Conservation (phyloP, 2,329 filamentous ascomycete genomes). For the Aspergillus pseudoglaucus region DNA sequence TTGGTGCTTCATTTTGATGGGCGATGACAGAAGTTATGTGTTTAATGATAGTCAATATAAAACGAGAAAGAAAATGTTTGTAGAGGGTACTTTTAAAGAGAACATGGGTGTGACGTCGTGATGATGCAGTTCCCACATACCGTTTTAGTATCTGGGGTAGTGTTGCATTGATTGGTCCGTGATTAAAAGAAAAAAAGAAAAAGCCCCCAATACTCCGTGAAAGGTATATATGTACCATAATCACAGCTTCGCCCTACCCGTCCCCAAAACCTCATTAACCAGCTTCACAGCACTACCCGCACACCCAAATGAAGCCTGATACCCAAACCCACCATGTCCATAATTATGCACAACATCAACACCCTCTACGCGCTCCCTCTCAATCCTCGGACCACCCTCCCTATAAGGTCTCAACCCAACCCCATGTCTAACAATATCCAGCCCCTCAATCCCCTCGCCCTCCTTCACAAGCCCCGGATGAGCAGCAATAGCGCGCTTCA, state of each 20-base stretch:
- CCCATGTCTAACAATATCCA: conserved; percentile 72
- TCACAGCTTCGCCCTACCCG: conserved; percentile 28
- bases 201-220: not conserved
- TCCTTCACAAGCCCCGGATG: conserved; percentile 46
- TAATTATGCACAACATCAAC: conserved; percentile 47
- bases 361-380: conserved; percentile 61
- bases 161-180: no score
- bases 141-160: no score
- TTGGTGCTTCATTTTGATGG: conserved; percentile 14
- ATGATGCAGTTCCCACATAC: not conserved
- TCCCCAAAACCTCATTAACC: conserved; percentile 49
- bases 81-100: no score
- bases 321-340: conserved; percentile 53
- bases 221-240: not conserved
- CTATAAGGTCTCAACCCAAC: conserved; percentile 75
- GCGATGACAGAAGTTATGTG: no score
- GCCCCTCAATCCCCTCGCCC: conserved; percentile 57
- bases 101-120: not conserved
- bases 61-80: no score
- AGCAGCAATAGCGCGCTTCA: conserved; percentile 55
- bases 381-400: conserved; percentile 66
- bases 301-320: conserved; percentile 62
- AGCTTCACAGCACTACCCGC: conserved; percentile 60
- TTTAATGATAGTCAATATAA: no score
- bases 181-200: no score